Evolutionary conservation across 225 moss, liverwort and hornwort species (phyloP), one percentile per base, ranked within the genome.

Genomic region (Sphagnum contortum): DNA sequence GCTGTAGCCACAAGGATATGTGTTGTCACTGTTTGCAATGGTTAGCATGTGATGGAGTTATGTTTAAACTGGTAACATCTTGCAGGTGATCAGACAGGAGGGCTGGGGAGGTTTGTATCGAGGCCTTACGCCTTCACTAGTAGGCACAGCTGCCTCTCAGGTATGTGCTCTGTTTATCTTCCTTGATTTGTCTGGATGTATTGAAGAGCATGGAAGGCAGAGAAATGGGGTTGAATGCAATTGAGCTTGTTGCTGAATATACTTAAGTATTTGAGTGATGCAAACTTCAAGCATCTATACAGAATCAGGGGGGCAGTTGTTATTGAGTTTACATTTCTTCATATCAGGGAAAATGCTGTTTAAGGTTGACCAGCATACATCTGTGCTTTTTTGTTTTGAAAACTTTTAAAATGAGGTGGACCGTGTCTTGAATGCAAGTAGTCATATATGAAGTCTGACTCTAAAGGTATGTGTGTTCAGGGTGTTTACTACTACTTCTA

Each of bases 401-500:
- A 14, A 48, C 12, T 63, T 63, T n/a, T 6, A 47, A 11, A 48
- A 3, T 49, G 8, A 12, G 49, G 50, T 48, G 50, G 64, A 48
- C 49, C 12, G 5, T 29, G 29, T 29, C 29, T 29, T 59, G 59
- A 29, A 29, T 29, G 29, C 29, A n/a, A n/a, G 29, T 29, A 29
- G 29, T 29, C 29, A 29, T 29, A 29, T 29, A 29, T 29, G 29
- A 29, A 29, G 29, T 29, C 29, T 29, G 29, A 29, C 29, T 29
- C 29, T 29, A 29, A 29, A n/a, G 59, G 59, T 59, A 55, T 70
- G 12, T 47, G 62, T 64, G 50, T 75, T 70, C 81, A 92, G 88
- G 96, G 92, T n/a, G 96, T 96, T 9, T 96, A 96, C 64, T 92
- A 96, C 70, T 96, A 92, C 72, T 96, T 92, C 68, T 96, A 96